Evolutionary conservation across 1,139 yeast genomes (phyloP).

Genomic region (Yamadazyma friedrichii): DNA sequence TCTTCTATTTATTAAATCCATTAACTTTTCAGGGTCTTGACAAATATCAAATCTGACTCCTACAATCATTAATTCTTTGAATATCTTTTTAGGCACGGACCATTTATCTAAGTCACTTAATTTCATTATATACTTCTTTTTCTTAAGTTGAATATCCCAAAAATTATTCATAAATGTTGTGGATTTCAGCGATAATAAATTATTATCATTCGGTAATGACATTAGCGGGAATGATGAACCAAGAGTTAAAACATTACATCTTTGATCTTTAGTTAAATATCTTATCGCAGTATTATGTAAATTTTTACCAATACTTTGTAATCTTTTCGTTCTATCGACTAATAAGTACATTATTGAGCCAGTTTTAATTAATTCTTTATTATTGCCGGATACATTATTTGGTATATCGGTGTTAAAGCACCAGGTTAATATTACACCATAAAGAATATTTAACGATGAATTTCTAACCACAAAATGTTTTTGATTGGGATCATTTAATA

Average conservation of each 20-base stretch:
- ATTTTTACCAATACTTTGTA: slow-evolving; percentile 59
- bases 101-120: slow-evolving; percentile 40
- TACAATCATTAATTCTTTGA: slow-evolving; percentile 57
- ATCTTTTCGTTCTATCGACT: slow-evolving; percentile 57
- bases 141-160: slow-evolving; percentile 28
- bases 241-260: slow-evolving; percentile 41
- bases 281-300: slow-evolving; percentile 56
- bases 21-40: slow-evolving; percentile 37
- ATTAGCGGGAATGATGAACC: slow-evolving; percentile 57
- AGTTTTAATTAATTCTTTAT: slow-evolving; percentile 17
- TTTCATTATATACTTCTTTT: slow-evolving; percentile 35
- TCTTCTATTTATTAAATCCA: slow-evolving; percentile 28
- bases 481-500: slow-evolving; percentile 30
- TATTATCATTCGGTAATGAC: slow-evolving; percentile 36
- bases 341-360: slow-evolving; percentile 52
- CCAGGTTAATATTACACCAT: slow-evolving; percentile 63
- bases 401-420: slow-evolving; percentile 23
- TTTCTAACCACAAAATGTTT: slow-evolving; percentile 61
- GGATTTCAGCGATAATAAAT: slow-evolving; percentile 21
- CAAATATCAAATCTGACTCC: slow-evolving; percentile 61
- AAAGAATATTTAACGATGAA: slow-evolving; percentile 54
- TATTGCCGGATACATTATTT: slow-evolving; percentile 14
- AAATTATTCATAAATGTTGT: slow-evolving; percentile 34
- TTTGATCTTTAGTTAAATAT: slow-evolving; percentile 46
- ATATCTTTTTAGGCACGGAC: slow-evolving; percentile 56